Conservation (phyloP, 192 early-diverging fungal species). For the Backusella circina region DNA sequence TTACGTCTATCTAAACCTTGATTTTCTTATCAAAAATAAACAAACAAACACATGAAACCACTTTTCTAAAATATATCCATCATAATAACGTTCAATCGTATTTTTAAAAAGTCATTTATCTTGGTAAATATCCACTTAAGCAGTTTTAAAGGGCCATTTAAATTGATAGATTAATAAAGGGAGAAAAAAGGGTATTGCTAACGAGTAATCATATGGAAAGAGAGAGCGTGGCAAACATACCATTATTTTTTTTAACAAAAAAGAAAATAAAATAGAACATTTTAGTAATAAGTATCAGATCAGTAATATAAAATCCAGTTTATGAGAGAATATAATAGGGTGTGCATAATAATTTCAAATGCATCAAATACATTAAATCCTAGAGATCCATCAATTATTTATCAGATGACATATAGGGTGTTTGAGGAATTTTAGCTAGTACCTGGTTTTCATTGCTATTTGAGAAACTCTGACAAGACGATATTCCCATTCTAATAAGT, state of each 20-base stretch:
- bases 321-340: neutral
- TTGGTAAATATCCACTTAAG: neutral
- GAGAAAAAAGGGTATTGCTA: neutral
- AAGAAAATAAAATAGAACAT: neutral
- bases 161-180: neutral
- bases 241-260: neutral
- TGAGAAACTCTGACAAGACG: neutral
- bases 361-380: neutral
- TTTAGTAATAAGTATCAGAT: neutral
- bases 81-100: neutral
- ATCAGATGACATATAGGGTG: neutral
- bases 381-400: neutral
- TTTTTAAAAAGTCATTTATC: neutral
- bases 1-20: neutral
- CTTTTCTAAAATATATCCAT: neutral
- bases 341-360: neutral
- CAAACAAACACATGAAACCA: neutral
- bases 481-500: neutral
- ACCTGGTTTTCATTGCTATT: neutral
- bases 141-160: neutral
- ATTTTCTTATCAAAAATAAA: neutral
- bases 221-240: neutral
- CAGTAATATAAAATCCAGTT: neutral
- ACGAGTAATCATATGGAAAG: neutral
- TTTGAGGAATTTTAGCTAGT: neutral